These are phyloP conservation scores for Cyberlindnera meyerae DNA, from an alignment of 805 yeast genomes.

Conservation along the genomic window DNA sequence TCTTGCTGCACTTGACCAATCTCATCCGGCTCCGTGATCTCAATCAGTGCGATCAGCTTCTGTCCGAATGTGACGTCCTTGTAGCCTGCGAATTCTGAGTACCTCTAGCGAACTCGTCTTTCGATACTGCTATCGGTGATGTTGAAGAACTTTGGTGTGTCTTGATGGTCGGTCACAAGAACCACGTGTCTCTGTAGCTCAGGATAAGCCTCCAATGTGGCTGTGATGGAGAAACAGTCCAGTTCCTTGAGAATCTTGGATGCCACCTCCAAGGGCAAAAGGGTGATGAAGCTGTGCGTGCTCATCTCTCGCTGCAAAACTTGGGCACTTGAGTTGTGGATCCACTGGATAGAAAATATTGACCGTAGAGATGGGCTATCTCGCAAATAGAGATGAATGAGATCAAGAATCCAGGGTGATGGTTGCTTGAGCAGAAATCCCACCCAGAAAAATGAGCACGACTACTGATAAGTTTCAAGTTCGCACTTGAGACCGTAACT, in stretches of 20 bases:
- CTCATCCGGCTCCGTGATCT: background rate
- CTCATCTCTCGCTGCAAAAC: too few species aligned
- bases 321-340: too few species aligned
- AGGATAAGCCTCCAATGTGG: conserved; percentile 1
- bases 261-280: conserved; percentile 4
- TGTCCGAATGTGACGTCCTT: background rate
- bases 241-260: conserved; percentile 1
- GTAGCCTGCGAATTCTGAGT: background rate
- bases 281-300: conserved; percentile 1
- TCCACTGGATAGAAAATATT: too few species aligned
- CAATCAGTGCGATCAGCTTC: conserved; percentile 2
- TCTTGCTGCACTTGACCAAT: background rate
- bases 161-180: conserved; percentile 4
- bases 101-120: background rate
- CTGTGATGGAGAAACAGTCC: conserved; percentile 6
- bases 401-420: too few species aligned
- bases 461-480: too few species aligned
- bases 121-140: conserved; percentile 2
- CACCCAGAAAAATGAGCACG: too few species aligned
- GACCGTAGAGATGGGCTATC: too few species aligned
- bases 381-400: too few species aligned
- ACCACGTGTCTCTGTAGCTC: conserved; percentile 2
- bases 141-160: conserved; percentile 3
- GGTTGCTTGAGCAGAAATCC: too few species aligned
- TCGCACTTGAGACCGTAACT: too few species aligned